A percentile compares a stretch with the other conserved stretches of the same genome.
Evolutionary conservation across 306 rosid species (phyloP).

Genomic region (Prunus davidiana): DNA sequence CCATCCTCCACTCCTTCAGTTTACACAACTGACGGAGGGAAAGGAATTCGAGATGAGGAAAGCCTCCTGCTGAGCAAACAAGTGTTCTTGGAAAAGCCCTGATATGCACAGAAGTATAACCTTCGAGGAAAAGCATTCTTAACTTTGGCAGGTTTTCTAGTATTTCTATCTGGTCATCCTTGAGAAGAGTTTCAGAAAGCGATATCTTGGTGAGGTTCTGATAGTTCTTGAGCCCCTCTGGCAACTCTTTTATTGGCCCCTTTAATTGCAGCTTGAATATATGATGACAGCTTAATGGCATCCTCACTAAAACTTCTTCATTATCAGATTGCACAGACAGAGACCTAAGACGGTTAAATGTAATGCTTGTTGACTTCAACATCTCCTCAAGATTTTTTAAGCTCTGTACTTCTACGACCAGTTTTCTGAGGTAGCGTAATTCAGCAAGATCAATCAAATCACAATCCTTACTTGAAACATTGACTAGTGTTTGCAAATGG

Average conservation of each 20-base stretch:
- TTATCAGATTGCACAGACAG: not conserved
- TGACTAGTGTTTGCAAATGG: slow-evolving; percentile 41
- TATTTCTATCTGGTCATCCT: slow-evolving; percentile 35
- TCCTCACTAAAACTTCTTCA: not conserved
- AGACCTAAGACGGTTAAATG: not conserved
- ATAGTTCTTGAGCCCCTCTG: slow-evolving; percentile 19
- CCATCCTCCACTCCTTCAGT: slow-evolving; percentile 41
- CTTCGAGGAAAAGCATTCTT: slow-evolving; percentile 24
- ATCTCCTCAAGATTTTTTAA: too few relatives aligned
- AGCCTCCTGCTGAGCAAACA: slow-evolving; percentile 35
- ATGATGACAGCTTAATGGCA: not conserved
- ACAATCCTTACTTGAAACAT: slow-evolving; percentile 38
- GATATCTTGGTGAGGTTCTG: slow-evolving; percentile 26
- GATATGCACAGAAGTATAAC: not conserved
- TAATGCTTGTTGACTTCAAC: not conserved
- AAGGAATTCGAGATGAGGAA: slow-evolving; percentile 37
- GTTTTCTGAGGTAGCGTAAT: slow-evolving; percentile 13
- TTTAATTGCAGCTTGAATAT: not conserved
- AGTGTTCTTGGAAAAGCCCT: not conserved
- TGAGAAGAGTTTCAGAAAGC: slow-evolving; percentile 23
- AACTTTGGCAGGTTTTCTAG: slow-evolving; percentile 42
- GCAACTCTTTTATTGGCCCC: not conserved
- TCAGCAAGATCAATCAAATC: slow-evolving; percentile 27
- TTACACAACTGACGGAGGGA: slow-evolving; percentile 24
- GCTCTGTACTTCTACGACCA: slow-evolving; percentile 6